phyloP scores from a whole-genome alignment of 257 asterid genomes.

The Solanum verrucosum region DNA sequence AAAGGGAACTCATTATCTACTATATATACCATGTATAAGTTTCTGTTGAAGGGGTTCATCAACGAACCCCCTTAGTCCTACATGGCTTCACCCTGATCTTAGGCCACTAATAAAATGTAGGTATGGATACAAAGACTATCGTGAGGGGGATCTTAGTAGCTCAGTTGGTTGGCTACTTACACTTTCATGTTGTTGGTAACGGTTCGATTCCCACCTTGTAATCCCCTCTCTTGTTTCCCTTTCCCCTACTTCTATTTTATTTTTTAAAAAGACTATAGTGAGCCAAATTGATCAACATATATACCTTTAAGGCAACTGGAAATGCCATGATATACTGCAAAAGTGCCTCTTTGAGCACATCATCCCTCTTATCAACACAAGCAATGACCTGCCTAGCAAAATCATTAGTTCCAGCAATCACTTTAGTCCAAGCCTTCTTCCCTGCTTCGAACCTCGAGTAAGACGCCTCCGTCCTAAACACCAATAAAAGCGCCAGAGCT shows the following conservation, averaged over 20 bases:
- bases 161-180: background rate
- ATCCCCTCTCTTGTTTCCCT: background rate
- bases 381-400: conserved; percentile 73
- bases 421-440: conserved; percentile 72
- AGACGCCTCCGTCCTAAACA: conserved; percentile 93
- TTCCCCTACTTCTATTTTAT: background rate
- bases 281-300: background rate
- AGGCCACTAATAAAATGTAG: background rate
- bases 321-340: conserved; percentile 80
- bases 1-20: background rate
- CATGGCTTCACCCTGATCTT: background rate
- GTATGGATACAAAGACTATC: background rate
- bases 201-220: background rate
- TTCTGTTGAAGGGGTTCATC: background rate
- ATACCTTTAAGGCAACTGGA: conserved; percentile 89
- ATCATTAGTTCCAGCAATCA: conserved; percentile 61
- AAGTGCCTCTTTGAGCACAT: conserved; percentile 46
- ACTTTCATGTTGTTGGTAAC: background rate
- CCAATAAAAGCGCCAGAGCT: conserved; percentile 84
- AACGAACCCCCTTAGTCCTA: background rate
- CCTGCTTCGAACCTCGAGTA: conserved; percentile 86
- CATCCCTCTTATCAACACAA: conserved; percentile 43
- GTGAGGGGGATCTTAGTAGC: background rate
- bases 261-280: background rate
- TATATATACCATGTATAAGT: background rate